Evolutionary conservation across 1,284 basidiomycete species (phyloP), one percentile per base, ranked within the genome.

Genomic region (Apiotrichum domesticum): DNA sequence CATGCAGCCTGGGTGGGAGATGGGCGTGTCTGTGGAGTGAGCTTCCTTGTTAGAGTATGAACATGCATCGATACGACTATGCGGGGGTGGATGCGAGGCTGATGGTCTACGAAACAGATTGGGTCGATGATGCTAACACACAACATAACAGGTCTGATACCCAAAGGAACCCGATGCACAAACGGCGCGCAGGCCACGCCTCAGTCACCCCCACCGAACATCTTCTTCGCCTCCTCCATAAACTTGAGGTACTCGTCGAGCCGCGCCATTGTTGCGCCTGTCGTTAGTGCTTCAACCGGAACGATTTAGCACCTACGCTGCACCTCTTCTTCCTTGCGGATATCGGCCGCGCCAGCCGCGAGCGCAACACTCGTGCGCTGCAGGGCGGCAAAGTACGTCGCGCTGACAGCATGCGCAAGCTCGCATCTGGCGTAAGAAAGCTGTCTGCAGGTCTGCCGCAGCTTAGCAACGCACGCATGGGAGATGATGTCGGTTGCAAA

Each of bases 1-100:
- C 51, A 74, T 74, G 72, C 67, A 70, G 61, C 69, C 71, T 6
- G 71, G 71, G 44, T 74, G 72, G 72, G 63, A 64, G 49, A 74
- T 74, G 72, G 63, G 60, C 35, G 66, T 73, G n/a, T 62, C 62
- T 42, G 37, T 71, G 47, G 51, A 61, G 56, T 52, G 56, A 40
- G 40, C 10, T 39, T 7, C 7, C 8, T 39, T 7, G 37, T 39
- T 39, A 21, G 35, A 29, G 34, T 47, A 47, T 47, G 49, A 13
- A 40, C 45, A 48, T 47, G 15, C 35, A 44, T 35, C 40, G 15
- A 37, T 39, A 39, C 37, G 37, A 39, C 37, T 39, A 39, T 13
- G 37, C 37, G 7, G 37, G 21, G 21, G 21, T 21, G 21, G 21
- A 21, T 21, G 21, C 21, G 21, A 21, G 21, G 37, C 37, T 39